phyloP scores from a whole-genome alignment of 164 flowering plant species.

The Protea cynaroides region DNA sequence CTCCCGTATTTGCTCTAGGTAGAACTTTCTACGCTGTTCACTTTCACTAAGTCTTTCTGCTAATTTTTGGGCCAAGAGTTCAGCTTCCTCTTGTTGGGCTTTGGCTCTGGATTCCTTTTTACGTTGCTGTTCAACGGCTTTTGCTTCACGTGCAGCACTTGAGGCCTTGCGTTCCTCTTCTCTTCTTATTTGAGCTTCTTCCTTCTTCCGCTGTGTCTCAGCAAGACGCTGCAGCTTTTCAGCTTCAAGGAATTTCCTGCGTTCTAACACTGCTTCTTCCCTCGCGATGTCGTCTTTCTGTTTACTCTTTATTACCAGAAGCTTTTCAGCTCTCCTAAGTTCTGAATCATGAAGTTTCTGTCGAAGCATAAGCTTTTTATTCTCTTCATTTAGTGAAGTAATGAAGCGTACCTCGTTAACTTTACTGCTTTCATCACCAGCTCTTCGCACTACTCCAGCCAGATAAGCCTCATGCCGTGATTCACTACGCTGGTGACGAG shows the following conservation, averaged over 20 bases:
- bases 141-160: conserved; percentile 92
- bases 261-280: conserved; percentile 95
- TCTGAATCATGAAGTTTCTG: conserved; percentile 92
- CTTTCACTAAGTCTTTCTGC: conserved; percentile 93
- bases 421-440: conserved; percentile 96
- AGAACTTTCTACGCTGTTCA: conserved; percentile 86
- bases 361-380: conserved; percentile 73
- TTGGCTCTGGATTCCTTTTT: conserved; percentile 82
- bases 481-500: conserved; percentile 88
- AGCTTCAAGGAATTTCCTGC: conserved; percentile 78
- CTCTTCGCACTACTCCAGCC: conserved; percentile 90
- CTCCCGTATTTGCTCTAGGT: conserved; percentile 90
- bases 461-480: conserved; percentile 88
- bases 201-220: conserved; percentile 84
- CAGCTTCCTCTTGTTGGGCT: conserved; percentile 98
- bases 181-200: conserved; percentile 88
- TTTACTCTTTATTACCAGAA: conserved; percentile 70
- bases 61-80: conserved; percentile 83
- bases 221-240: conserved; percentile 94
- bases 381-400: conserved; percentile 93
- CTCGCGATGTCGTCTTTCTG: conserved; percentile 94
- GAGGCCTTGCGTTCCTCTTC: conserved; percentile 97
- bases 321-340: conserved; percentile 90
- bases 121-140: conserved; percentile 75
- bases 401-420: conserved; percentile 97